Percentiles rank a stretch among this genome's conserved stretches.
phyloP scores from a whole-genome alignment of 345 rosid species.

The Rhizophora apiculata region DNA sequence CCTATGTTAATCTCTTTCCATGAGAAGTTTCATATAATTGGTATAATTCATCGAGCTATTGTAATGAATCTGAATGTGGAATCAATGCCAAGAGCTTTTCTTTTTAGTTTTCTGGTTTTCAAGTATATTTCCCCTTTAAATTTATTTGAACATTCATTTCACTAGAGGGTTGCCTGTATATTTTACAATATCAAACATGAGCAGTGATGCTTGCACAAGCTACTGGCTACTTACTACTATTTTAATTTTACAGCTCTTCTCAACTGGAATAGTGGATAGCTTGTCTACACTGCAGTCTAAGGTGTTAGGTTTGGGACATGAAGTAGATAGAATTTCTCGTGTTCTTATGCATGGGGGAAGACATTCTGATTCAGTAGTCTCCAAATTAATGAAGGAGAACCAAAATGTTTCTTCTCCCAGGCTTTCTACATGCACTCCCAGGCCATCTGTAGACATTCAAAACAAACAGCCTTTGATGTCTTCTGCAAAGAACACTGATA shows the following conservation, averaged over 20 bases:
- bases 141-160: conserved; percentile 1
- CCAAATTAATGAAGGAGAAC: conserved; percentile 47
- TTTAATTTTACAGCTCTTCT: conserved; percentile 50
- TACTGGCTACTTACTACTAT: background rate
- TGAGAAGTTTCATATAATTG: background rate
- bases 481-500: conserved; percentile 43
- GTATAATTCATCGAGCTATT: background rate
- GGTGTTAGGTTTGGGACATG: conserved; percentile 69
- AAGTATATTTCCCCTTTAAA: background rate
- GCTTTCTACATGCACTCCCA: conserved; percentile 63
- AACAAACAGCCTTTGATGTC: conserved; percentile 46
- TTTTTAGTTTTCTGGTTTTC: background rate
- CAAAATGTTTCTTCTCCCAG: conserved; percentile 57
- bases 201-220: background rate
- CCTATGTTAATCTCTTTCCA: background rate
- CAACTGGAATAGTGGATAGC: conserved; percentile 58
- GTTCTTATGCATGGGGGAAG: conserved; percentile 36
- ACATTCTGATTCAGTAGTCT: conserved; percentile 38
- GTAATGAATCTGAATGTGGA: background rate
- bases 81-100: background rate
- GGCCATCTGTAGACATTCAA: conserved; percentile 55
- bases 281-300: conserved; percentile 69
- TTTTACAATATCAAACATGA: background rate
- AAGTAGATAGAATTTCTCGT: conserved; percentile 51
- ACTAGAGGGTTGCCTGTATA: background rate